phyloP scores from a whole-genome alignment of 148 eudicot species.

The Vaccinium myrtillus region DNA sequence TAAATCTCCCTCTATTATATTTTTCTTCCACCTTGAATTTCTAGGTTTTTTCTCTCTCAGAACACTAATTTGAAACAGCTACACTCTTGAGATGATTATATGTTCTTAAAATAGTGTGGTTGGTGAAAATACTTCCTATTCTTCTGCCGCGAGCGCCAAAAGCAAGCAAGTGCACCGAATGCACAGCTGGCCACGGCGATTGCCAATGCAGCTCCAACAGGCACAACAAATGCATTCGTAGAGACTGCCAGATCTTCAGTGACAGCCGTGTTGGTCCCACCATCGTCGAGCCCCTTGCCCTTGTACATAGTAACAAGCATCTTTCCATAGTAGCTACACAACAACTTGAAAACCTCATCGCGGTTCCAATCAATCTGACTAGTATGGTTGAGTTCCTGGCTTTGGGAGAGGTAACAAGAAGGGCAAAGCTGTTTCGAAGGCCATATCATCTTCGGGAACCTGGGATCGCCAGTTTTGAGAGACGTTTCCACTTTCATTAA shows the following conservation, averaged over 20 bases:
- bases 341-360: slow-evolving; percentile 73
- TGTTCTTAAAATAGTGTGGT: slow-evolving; percentile 77
- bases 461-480: slow-evolving; percentile 64
- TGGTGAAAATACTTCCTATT: slow-evolving; percentile 85
- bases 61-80: slow-evolving; percentile 25
- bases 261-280: slow-evolving; percentile 16
- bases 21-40: slow-evolving; percentile 11
- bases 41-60: slow-evolving; percentile 5
- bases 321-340: slow-evolving; percentile 70
- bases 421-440: slow-evolving; percentile 91
- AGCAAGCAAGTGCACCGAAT: slow-evolving; percentile 95
- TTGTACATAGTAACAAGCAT: slow-evolving; percentile 48
- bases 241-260: slow-evolving; percentile 50
- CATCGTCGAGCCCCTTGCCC: slow-evolving; percentile 37
- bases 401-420: slow-evolving; percentile 49
- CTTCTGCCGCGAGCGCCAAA: slow-evolving; percentile 97
- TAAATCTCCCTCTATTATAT: not conserved
- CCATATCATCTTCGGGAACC: slow-evolving; percentile 84
- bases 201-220: slow-evolving; percentile 85
- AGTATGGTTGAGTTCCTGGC: slow-evolving; percentile 21
- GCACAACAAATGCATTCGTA: slow-evolving; percentile 71
- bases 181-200: slow-evolving; percentile 91
- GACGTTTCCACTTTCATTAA: slow-evolving; percentile 71
- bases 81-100: slow-evolving; percentile 56
- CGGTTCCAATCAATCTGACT: slow-evolving; percentile 53